Evolutionary conservation across 495 filamentous ascomycete genomes (phyloP), one percentile per base, ranked within the genome.

Genomic region (Monascus purpureus): DNA sequence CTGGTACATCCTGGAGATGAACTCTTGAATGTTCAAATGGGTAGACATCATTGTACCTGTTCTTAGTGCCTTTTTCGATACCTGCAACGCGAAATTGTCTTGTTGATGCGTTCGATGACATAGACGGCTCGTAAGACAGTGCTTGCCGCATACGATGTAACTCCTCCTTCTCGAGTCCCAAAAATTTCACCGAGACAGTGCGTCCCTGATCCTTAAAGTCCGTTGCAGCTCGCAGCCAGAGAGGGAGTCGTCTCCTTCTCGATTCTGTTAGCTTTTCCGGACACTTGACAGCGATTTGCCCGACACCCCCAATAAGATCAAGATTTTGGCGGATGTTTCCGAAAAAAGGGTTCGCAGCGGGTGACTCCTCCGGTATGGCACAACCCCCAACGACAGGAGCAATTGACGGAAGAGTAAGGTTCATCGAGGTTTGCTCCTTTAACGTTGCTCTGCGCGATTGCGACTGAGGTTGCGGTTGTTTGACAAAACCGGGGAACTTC

Each of bases 11-110:
- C 37, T 80, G 66, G 12, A 97, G 63, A 34, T 70, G 81, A 26
- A 97, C 90, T 30, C 90, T 63, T 4, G 86, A 73, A 54, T 97
- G 90, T 49, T 97, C 90, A 46, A 92, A 97, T 4, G 90, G 90
- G 56, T 92, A 81, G 25, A 96, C 96, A 43, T 94, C 90, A 53
- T 94, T 96, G 52, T 97, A 97, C 13, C 90, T 68, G 46, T 97
- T 97, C 56, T 96, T 96, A 2, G 66, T 71, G 18, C 90, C 90
- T 46, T 94, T 85, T 47, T 97, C 90, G 33, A 97, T 82, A 3
- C 90, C 90, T 2, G 85, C 90, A 32, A 97, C 72, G 38, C 55
- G 70, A 34, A 67, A 65, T 37, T 45, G 60, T 23, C 44, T 33
- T 6, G 42, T 25, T 6, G 38, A 36, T 6, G 24, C 32, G 4